These are phyloP conservation scores for Middelhovenomyces tepae DNA, from an alignment of 805 yeast species.

Conservation along the genomic window DNA sequence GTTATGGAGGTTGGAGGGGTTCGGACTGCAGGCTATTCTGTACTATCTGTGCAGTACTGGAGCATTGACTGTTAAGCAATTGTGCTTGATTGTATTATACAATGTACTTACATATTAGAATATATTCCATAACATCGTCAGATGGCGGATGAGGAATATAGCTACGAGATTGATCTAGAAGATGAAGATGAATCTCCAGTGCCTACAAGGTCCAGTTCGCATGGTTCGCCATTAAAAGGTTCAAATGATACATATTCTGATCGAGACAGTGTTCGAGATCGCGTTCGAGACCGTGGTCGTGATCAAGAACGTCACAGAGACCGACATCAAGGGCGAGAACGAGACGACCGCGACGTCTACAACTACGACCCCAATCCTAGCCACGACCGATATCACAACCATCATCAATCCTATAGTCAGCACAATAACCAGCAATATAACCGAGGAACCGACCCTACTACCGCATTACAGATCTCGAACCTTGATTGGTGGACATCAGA, in stretches of 20 bases:
- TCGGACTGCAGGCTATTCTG: too few relatives aligned
- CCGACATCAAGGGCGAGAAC: neutral
- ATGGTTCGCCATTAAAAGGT: neutral
- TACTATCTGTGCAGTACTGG: too few relatives aligned
- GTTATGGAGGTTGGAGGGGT: too few relatives aligned
- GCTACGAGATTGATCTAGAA: slow-evolving; percentile 3
- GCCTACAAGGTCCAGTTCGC: neutral
- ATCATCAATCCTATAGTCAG: neutral
- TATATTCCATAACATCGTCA: too few relatives aligned
- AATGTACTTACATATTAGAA: too few relatives aligned
- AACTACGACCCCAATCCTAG: neutral
- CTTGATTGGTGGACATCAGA: slow-evolving; percentile 19
- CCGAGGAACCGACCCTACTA: slow-evolving; percentile 4
- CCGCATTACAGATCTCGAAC: slow-evolving; percentile 9
- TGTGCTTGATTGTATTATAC: too few relatives aligned
- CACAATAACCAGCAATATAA: neutral
- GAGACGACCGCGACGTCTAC: neutral
- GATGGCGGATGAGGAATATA: slow-evolving; percentile 1
- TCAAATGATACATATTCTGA: neutral
- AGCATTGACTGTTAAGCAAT: too few relatives aligned
- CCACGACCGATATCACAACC: neutral
- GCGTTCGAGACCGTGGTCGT: neutral
- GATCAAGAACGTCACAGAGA: neutral
- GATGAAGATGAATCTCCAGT: slow-evolving; percentile 1
- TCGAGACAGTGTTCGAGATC: neutral